Evolutionary conservation across 805 yeast species (phyloP).

Genomic region (Blastobotrys robertii): DNA sequence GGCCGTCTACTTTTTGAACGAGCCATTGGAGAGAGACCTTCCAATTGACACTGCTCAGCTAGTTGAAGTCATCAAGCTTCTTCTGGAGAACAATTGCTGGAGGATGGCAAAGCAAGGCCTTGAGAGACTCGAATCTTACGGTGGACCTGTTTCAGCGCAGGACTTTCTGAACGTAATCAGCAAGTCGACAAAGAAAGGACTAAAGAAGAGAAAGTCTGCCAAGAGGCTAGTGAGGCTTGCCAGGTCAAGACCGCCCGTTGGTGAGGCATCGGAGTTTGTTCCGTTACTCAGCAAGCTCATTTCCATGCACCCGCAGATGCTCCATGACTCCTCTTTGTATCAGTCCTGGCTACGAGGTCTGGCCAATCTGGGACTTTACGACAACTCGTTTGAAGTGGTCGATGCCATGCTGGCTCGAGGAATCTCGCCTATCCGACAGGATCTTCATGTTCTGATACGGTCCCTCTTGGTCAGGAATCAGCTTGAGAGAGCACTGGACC

Average conservation of each 20-base stretch:
- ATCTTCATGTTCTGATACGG: slow-evolving; percentile 10
- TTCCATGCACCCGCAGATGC: slow-evolving; percentile 14
- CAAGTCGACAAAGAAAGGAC: neutral
- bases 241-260: no score
- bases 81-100: slow-evolving; percentile 10
- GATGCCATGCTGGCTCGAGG: slow-evolving; percentile 16
- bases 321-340: slow-evolving; percentile 14
- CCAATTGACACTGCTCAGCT: neutral
- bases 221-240: neutral
- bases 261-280: slow-evolving; percentile 1
- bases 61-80: neutral
- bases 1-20: neutral
- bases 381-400: slow-evolving; percentile 13
- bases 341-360: slow-evolving; percentile 18
- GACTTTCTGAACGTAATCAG: slow-evolving; percentile 8
- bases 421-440: slow-evolving; percentile 5
- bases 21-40: neutral
- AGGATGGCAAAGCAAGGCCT: slow-evolving; percentile 9
- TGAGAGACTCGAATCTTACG: slow-evolving; percentile 5
- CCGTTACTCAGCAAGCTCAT: slow-evolving; percentile 7
- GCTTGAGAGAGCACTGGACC: slow-evolving; percentile 6
- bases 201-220: neutral
- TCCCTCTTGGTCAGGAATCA: slow-evolving; percentile 12
- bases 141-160: slow-evolving; percentile 7
- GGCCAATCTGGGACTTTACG: slow-evolving; percentile 12